phyloP scores from a whole-genome alignment of 2,329 filamentous ascomycete genomes.

The Aspergillus melleus region DNA sequence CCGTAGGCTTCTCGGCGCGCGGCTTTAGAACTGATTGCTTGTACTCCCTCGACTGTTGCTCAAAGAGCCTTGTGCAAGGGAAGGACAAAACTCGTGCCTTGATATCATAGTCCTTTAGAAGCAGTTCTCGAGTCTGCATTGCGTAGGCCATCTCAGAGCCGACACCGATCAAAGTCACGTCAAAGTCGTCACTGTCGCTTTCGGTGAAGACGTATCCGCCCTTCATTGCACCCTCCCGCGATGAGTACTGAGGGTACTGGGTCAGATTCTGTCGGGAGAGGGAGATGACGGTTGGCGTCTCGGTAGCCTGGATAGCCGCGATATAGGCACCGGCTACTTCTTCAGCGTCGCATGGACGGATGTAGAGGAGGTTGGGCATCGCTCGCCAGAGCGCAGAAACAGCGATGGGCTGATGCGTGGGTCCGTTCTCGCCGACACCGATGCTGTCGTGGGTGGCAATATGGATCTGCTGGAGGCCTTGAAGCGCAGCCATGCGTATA shows the following conservation, averaged over 20 bases:
- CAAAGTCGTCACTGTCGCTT: slow-evolving; percentile 33
- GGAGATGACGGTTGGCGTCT: slow-evolving; percentile 11
- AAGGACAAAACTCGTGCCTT: slow-evolving; percentile 47
- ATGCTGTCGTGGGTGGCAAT: slow-evolving; percentile 19
- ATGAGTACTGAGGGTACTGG: slow-evolving; percentile 37
- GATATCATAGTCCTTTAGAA: slow-evolving; percentile 29
- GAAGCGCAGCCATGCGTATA: slow-evolving; percentile 13
- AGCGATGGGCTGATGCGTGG: slow-evolving; percentile 16
- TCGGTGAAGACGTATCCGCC: slow-evolving; percentile 42
- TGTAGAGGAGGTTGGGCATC: slow-evolving; percentile 13
- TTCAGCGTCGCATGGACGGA: slow-evolving; percentile 14
- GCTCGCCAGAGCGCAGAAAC: slow-evolving; percentile 10
- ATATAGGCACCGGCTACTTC: slow-evolving; percentile 10
- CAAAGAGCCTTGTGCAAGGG: slow-evolving; percentile 51
- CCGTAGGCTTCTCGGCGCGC: slow-evolving; percentile 35
- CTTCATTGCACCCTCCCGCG: slow-evolving; percentile 34
- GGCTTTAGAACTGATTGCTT: slow-evolving; percentile 40
- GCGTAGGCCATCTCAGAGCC: slow-evolving; percentile 51
- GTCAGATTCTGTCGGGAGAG: slow-evolving; percentile 9
- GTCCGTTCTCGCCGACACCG: slow-evolving; percentile 15
- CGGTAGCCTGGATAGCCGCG: slow-evolving; percentile 7
- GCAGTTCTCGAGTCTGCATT: slow-evolving; percentile 40
- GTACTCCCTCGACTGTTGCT: slow-evolving; percentile 46
- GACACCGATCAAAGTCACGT: slow-evolving; percentile 49
- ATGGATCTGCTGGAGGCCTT: slow-evolving; percentile 12